A percentile compares a stretch with the other conserved stretches of the same genome.
phyloP scores from a whole-genome alignment of 345 rosid species.

The Iberis pinnata region DNA sequence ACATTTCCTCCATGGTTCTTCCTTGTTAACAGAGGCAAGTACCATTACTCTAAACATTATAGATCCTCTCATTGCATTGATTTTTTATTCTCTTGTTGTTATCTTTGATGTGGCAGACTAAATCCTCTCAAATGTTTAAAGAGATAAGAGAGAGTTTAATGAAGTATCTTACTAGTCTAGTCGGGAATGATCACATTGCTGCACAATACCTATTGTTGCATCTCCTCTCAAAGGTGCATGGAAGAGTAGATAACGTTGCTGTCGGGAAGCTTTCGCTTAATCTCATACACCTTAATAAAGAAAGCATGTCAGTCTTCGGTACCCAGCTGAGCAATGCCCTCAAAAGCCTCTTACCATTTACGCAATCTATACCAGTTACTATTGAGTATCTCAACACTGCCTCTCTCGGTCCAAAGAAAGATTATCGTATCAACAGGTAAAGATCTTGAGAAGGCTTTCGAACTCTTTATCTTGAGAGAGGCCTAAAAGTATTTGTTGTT shows the following conservation, averaged over 20 bases:
- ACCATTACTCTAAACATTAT: background rate
- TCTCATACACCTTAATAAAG: conserved; percentile 57
- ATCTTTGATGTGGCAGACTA: conserved; percentile 43
- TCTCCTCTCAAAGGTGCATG: conserved; percentile 77
- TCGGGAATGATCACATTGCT: background rate
- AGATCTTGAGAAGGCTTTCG: background rate
- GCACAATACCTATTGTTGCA: conserved; percentile 39
- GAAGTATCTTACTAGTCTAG: conserved; percentile 52
- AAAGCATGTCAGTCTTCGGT: conserved; percentile 59
- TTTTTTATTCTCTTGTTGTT: background rate
- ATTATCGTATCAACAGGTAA: conserved; percentile 66
- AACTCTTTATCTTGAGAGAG: background rate
- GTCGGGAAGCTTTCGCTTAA: conserved; percentile 87
- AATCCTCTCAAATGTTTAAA: conserved; percentile 46
- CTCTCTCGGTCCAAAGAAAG: conserved; percentile 74
- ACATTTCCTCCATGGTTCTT: conserved; percentile 45
- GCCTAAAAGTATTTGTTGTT: background rate
- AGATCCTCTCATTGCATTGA: background rate
- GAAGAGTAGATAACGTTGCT: conserved; percentile 70
- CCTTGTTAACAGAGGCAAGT: conserved; percentile 54
- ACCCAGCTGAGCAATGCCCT: conserved; percentile 37
- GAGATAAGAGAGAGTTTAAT: conserved; percentile 57
- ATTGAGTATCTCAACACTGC: conserved; percentile 60
- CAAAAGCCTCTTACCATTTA: conserved; percentile 65
- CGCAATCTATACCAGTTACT: conserved; percentile 53